Evolutionary conservation across 2,329 filamentous ascomycete species (phyloP), one percentile per base, ranked within the genome.

Genomic region (Cytospora piceicola): DNA sequence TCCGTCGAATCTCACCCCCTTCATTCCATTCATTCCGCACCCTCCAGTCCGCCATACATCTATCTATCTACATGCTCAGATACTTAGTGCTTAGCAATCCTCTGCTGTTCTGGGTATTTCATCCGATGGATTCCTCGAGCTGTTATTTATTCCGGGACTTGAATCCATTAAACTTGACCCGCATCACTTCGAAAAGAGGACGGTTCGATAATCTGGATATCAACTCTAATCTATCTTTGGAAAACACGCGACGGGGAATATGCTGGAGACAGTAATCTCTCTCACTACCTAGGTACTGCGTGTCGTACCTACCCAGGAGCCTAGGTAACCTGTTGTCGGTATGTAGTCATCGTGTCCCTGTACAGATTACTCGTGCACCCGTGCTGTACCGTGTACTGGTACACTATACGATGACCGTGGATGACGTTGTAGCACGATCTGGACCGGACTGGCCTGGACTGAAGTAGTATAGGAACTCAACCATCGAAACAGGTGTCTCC

Each of bases 371-470:
- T 49, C n/a, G 46, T 32, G 49, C 24, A 46, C 42, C 29, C 11
- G 42, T 29, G 36, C 30, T 17, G 58, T 29, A 4, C 27, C 5
- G 27, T 29, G 27, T 29, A 29, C 27, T 5, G n/a, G n/a, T 29
- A 29, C 27, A n/a, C 32, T 42, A 24, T 49, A 49, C n/a, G n/a
- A 49, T 49, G 46, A 49, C 46, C n/a, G n/a, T 24, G n/a, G n/a
- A 61, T 32, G 58, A 42, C 49, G 30, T 54, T 54, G 49, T 32
- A 17, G 22, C 58, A 22, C 32, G 49, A 30, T 46, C 24, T 15
- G 32, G 53, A 53, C 24, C 9, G 32, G 53, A 53, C 58, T 54
- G 39, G 17, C 39, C 58, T 54, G 46, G n/a, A 49, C 46, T 49
- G n/a, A 46, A 46, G 2, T 29, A 29, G 5, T 29, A 5, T 29